Evolutionary conservation across 805 yeast species (phyloP).

Genomic region (Maudiozyma saulgeensis): DNA sequence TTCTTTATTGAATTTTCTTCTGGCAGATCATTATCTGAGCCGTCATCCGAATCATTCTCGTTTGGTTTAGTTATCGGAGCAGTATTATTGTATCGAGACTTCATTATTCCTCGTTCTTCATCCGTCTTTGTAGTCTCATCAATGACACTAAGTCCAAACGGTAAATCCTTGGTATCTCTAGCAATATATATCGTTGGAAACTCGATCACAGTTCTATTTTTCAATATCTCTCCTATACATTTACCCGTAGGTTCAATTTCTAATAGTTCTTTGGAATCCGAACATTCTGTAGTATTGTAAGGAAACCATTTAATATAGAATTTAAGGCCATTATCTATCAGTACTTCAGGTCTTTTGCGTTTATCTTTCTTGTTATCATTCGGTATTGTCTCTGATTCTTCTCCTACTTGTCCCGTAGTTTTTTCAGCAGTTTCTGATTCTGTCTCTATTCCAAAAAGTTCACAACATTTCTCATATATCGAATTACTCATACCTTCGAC

Average conservation of each 20-base stretch:
- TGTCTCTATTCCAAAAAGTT: constrained; percentile 7
- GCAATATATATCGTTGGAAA: constrained; percentile 61
- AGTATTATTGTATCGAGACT: not conserved
- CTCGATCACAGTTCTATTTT: constrained; percentile 57
- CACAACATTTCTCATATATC: constrained; percentile 21
- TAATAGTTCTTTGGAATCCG: constrained; percentile 32
- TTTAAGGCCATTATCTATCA: constrained; percentile 11
- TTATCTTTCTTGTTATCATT: constrained; percentile 6
- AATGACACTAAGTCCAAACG: constrained; percentile 21
- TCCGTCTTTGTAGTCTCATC: constrained; percentile 11
- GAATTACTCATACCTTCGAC: constrained; percentile 27
- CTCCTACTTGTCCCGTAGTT: not conserved
- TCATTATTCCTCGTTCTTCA: constrained; percentile 1
- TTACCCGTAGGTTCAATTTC: constrained; percentile 26
- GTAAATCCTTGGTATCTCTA: constrained; percentile 11
- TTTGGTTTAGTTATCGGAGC: not conserved
- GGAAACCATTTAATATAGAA: constrained; percentile 27
- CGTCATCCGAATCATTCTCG: not conserved
- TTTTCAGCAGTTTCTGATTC: not conserved
- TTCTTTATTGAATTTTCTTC: constrained; percentile 1
- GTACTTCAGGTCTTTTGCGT: constrained; percentile 9
- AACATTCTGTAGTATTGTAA: constrained; percentile 20
- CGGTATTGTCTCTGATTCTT: not conserved
- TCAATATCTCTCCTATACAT: constrained; percentile 41
- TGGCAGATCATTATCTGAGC: constrained; percentile 3